phyloP scores from a whole-genome alignment of 306 rosid species.

The Ormosia semicastrata region DNA sequence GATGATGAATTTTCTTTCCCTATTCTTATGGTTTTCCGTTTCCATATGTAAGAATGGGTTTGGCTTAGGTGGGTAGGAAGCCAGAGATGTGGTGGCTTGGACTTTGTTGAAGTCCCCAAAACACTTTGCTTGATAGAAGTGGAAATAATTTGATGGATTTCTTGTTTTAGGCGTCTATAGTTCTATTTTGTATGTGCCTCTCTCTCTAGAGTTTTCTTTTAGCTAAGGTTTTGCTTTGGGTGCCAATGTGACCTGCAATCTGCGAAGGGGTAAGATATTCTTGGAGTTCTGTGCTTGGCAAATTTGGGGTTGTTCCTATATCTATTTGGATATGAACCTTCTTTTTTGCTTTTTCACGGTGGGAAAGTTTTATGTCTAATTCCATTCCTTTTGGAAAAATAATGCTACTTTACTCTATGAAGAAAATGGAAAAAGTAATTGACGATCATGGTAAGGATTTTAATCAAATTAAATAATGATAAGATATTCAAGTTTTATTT shows the following conservation, averaged over 20 bases:
- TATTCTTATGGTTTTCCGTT: slow-evolving; percentile 11
- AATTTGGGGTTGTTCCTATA: not conserved
- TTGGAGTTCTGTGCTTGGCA: slow-evolving; percentile 24
- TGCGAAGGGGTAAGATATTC: not conserved
- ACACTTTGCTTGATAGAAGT: not conserved
- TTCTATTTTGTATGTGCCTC: not conserved
- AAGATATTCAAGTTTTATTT: not conserved
- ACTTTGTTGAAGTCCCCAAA: slow-evolving; percentile 18
- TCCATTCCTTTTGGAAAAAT: slow-evolving; percentile 12
- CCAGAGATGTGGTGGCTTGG: not conserved
- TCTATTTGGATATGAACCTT: not conserved
- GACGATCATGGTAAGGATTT: not conserved
- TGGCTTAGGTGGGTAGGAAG: slow-evolving; percentile 38
- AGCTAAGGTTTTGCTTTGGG: not conserved
- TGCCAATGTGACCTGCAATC: not conserved
- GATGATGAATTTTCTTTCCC: not conserved
- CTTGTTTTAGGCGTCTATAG: not conserved
- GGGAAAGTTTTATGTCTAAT: slow-evolving; percentile 18
- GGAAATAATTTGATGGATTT: not conserved
- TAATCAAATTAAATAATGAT: not conserved
- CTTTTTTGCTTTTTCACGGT: not conserved
- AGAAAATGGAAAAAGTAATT: not conserved
- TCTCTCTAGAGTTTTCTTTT: not conserved
- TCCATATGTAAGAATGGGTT: slow-evolving; percentile 11
- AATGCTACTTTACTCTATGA: slow-evolving; percentile 1